These are phyloP conservation scores for Apiotrichum laibachii DNA, from an alignment of 1,284 basidiomycete species.

Conservation along the genomic window DNA sequence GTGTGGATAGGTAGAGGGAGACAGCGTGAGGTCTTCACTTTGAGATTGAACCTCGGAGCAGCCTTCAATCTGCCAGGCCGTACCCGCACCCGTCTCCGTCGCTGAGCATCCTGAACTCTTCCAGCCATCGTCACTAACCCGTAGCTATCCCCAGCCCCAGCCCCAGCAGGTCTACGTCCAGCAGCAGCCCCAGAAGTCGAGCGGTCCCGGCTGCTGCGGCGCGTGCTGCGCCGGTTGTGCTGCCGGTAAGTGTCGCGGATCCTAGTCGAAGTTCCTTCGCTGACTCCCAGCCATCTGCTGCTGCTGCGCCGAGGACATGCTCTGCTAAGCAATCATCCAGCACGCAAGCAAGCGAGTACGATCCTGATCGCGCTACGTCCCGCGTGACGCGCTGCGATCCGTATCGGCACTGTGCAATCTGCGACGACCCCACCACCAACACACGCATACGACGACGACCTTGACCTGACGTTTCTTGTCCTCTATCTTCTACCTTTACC, in stretches of 20 bases:
- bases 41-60: too few species aligned
- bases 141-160: slow-evolving; percentile 44
- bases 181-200: slow-evolving; percentile 28
- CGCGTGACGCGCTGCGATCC: too few species aligned
- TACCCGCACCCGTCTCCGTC: too few species aligned
- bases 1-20: neutral
- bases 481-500: too few species aligned
- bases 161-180: slow-evolving; percentile 48
- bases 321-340: slow-evolving; percentile 18
- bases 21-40: neutral
- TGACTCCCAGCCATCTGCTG: slow-evolving; percentile 35
- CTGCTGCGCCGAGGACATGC: slow-evolving; percentile 41
- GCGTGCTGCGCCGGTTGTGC: slow-evolving; percentile 38
- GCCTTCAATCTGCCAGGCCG: too few species aligned
- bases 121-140: slow-evolving; percentile 4
- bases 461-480: too few species aligned
- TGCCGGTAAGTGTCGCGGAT: slow-evolving; percentile 27
- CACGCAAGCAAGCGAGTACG: too few species aligned
- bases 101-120: too few species aligned
- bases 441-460: too few species aligned
- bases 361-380: too few species aligned
- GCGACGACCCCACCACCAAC: too few species aligned
- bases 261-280: neutral
- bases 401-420: too few species aligned
- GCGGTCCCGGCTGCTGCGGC: slow-evolving; percentile 28